Conservation (phyloP, 2,329 filamentous ascomycete species). For the Pochonia chlamydosporia region DNA sequence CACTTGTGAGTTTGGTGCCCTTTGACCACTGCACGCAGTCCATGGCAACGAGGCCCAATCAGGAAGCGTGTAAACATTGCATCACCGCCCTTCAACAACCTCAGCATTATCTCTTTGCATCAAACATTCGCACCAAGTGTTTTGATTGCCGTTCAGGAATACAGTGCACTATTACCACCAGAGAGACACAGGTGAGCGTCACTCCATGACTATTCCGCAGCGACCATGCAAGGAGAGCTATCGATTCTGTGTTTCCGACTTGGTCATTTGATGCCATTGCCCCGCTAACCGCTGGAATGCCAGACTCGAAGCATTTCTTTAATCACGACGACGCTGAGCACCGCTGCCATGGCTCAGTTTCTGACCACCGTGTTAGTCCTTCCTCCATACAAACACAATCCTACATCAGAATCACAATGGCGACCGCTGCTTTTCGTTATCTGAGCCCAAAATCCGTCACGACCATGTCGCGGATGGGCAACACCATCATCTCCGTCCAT, state of each 20-base stretch:
- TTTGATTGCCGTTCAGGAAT: neutral
- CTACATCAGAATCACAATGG: conserved; percentile 15
- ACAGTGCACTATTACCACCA: neutral
- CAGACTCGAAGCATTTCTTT: conserved; percentile 12
- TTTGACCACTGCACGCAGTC: no score
- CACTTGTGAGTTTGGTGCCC: no score
- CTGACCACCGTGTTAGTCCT: conserved; percentile 36
- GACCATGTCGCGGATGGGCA: conserved; percentile 24
- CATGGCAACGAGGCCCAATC: conserved; percentile 10
- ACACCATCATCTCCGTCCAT: conserved; percentile 25
- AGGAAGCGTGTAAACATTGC: conserved; percentile 10
- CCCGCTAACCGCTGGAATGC: conserved; percentile 38
- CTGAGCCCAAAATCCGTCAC: conserved; percentile 26
- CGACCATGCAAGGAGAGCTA: neutral
- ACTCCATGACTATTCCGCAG: neutral
- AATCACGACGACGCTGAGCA: conserved; percentile 9
- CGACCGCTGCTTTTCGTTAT: conserved; percentile 20
- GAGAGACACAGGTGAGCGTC: neutral
- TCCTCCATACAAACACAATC: conserved; percentile 2
- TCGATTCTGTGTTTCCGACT: neutral
- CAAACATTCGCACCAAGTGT: neutral
- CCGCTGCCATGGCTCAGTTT: conserved; percentile 33
- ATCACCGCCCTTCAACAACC: conserved; percentile 1
- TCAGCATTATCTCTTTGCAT: neutral
- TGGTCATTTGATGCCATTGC: no score